Evolutionary conservation across 2,329 filamentous ascomycete species (phyloP).

Genomic region (Fusarium liriodendri): DNA sequence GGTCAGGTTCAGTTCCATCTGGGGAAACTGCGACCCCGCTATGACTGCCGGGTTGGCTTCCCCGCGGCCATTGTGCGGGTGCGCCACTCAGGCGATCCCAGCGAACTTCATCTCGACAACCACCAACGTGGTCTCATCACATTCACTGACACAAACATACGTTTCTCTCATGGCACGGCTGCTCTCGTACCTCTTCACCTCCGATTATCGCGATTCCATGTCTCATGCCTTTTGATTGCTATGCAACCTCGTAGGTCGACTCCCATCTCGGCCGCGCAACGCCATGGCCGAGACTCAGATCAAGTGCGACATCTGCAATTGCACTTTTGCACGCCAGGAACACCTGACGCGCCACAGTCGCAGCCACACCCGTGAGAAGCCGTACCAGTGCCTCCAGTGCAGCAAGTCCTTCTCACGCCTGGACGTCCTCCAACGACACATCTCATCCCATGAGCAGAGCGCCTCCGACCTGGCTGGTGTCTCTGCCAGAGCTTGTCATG

Average conservation of each 20-base stretch:
- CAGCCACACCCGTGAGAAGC: conserved; percentile 30
- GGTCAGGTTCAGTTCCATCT: neutral
- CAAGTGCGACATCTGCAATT: conserved; percentile 16
- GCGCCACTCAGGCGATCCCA: neutral
- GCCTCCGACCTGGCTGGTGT: neutral
- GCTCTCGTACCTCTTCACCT: neutral
- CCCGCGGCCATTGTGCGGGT: neutral
- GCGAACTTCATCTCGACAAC: neutral
- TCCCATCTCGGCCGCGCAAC: neutral
- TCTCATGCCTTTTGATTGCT: neutral
- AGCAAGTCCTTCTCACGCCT: conserved; percentile 28
- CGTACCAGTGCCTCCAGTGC: conserved; percentile 21
- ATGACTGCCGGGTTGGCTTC: neutral
- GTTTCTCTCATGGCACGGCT: neutral
- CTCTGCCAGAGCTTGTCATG: conserved; percentile 22
- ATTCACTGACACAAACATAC: neutral
- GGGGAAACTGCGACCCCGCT: neutral
- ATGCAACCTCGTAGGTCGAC: neutral
- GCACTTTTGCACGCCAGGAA: conserved; percentile 22
- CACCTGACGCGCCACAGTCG: conserved; percentile 30
- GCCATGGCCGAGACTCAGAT: neutral
- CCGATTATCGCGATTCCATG: neutral
- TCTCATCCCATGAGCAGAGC: conserved; percentile 9
- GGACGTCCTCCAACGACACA: conserved; percentile 29
- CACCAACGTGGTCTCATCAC: neutral